Base-by-base conservation (phyloP, 768 basidiomycete species). In the Xerocomellus amylosporus region DNA sequence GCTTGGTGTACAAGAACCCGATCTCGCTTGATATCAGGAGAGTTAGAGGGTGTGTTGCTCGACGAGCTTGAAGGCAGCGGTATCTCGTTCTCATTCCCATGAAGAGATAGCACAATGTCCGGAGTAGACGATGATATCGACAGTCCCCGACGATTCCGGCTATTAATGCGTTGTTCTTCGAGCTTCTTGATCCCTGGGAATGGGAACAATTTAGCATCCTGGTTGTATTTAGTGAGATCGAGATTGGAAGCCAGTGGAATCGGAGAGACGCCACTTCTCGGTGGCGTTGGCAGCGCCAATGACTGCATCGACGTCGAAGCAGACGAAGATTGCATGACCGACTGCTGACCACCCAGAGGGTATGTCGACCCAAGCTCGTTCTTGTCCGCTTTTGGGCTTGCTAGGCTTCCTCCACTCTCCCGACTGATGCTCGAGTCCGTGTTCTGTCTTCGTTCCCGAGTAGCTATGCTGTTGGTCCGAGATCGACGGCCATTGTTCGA, bases 111-210 rank as follows among this genome's bases (percentile, higher is more conserved):
- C 44, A 74, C 68, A 39, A 80, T 73, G 45, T 82, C 79, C 13
- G 80, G 79, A 15, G 77, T 78, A 10, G 81, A 79, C 8, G 76
- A 72, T 3, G 78, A 79, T 68, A 69, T 73, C 47, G 67, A 77
- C 43, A 83, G 69, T 7, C 79, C 80, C 49, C 79, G 79, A 43
- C 79, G 79, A 50, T 78, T 77, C 33, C 83, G 81, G 60, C 77
- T 83, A 31, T 70, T 71, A 49, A 67, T 69, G 48, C 85, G 79
- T 63, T 88, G 82, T 65, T 89, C 86, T 67, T 89, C 89, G 36
- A 93, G 75, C 61, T 82, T 81, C 64, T 85, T 80, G 70, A 93
- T 86, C 36, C 91, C 92, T 24, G 91, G 92, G 79, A 96, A 94
- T 1, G 94, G 92, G 71, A 88, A 89, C 34, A 97, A 76, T 68